These are phyloP conservation scores for Podospora tetraspora DNA, from an alignment of 495 filamentous ascomycete species.

Conservation along the genomic window DNA sequence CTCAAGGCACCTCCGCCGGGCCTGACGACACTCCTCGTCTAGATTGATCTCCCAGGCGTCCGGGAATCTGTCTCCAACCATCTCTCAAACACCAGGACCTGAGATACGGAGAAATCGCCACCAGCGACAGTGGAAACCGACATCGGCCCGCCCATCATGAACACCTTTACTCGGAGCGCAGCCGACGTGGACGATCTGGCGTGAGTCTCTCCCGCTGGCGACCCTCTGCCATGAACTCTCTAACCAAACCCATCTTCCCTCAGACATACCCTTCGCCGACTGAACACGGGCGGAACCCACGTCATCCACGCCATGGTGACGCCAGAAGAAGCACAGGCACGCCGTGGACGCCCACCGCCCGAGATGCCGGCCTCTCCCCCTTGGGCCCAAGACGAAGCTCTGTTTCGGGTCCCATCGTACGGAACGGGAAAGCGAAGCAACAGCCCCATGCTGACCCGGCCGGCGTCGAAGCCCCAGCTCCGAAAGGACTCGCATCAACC, in stretches of 20 bases:
- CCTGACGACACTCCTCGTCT: background rate
- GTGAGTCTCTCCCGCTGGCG: conserved; percentile 5
- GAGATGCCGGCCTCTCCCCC: background rate
- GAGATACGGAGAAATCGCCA: background rate
- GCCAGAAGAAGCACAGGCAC: background rate
- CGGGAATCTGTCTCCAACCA: too few species aligned
- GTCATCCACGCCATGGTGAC: background rate
- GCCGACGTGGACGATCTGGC: conserved; percentile 20
- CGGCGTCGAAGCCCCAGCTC: background rate
- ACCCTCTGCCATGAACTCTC: too few species aligned
- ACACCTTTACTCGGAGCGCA: conserved; percentile 6
- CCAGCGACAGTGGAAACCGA: background rate
- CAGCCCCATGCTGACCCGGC: background rate
- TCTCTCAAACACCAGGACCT: too few species aligned
- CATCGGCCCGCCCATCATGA: conserved; percentile 4
- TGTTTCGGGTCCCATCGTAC: background rate
- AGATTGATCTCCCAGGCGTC: background rate
- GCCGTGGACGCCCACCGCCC: background rate
- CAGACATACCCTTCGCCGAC: conserved; percentile 13
- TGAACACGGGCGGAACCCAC: conserved; percentile 7
- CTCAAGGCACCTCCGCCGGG: too few species aligned
- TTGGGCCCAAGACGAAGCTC: background rate
- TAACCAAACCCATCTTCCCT: background rate
- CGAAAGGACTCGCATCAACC: conserved; percentile 19
- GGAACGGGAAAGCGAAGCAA: background rate